Evolutionary conservation across 495 filamentous ascomycete genomes (phyloP).

Genomic region (Pseudomonodictys pantanalensis): DNA sequence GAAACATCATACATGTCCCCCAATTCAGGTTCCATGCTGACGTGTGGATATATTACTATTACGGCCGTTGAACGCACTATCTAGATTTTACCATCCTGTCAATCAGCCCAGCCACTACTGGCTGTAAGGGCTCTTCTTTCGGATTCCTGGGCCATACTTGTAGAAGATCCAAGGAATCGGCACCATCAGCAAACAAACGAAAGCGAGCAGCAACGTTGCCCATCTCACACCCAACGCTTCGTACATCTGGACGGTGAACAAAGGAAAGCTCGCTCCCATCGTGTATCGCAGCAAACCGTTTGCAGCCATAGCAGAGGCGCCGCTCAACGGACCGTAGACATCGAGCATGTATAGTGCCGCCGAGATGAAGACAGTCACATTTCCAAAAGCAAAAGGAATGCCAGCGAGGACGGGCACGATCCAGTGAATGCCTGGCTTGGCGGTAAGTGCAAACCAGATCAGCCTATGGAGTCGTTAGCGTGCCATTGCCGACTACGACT

Average conservation of each 20-base stretch:
- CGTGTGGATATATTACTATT: too few relatives aligned
- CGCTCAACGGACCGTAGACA: constrained; percentile 53
- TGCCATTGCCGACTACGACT: background rate
- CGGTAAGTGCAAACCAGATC: constrained; percentile 51
- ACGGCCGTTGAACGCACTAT: too few relatives aligned
- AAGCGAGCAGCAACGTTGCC: constrained; percentile 17
- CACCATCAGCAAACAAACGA: constrained; percentile 1
- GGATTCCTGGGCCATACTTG: constrained; percentile 1
- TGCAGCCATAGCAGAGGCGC: constrained; percentile 60
- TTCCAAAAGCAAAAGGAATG: constrained; percentile 64
- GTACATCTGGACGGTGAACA: constrained; percentile 48
- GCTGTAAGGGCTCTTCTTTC: background rate
- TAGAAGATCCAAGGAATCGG: constrained; percentile 15
- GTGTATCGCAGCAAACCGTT: constrained; percentile 62
- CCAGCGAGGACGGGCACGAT: constrained; percentile 52
- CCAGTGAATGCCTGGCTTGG: constrained; percentile 41
- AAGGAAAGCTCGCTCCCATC: constrained; percentile 61
- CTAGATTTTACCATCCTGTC: too few relatives aligned
- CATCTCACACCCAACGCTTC: constrained; percentile 6
- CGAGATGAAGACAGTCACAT: constrained; percentile 54
- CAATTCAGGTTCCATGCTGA: too few relatives aligned
- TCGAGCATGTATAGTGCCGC: constrained; percentile 56
- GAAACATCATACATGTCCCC: too few relatives aligned
- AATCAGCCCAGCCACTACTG: background rate
- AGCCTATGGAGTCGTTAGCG: constrained; percentile 12